A percentile compares a stretch with the other conserved stretches of the same genome.
Evolutionary conservation across 352 stramenopile genomes (phyloP).

Genomic region (Pythium chondricola): DNA sequence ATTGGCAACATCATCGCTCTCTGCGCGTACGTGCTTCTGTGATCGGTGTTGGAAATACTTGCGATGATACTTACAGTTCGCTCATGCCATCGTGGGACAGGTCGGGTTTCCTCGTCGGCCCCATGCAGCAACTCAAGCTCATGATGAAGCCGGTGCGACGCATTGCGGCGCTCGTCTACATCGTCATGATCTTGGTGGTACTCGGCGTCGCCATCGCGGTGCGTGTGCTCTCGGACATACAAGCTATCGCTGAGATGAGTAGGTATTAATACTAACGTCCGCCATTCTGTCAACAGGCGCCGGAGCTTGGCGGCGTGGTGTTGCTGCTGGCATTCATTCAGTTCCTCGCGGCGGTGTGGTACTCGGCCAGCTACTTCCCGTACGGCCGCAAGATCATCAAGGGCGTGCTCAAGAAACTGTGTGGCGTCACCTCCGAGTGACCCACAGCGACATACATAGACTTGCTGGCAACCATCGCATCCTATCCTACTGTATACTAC

Average conservation of each 20-base stretch:
- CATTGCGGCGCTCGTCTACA: slow-evolving; percentile 64
- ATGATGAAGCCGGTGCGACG: slow-evolving; percentile 84
- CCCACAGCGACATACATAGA: too few species aligned
- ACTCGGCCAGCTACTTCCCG: slow-evolving; percentile 80
- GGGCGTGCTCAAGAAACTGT: slow-evolving; percentile 57
- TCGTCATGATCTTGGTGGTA: slow-evolving; percentile 73
- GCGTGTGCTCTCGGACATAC: slow-evolving; percentile 3
- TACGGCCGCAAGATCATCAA: slow-evolving; percentile 80
- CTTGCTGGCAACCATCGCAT: too few species aligned
- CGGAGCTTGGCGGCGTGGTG: slow-evolving; percentile 64
- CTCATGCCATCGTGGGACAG: too few species aligned
- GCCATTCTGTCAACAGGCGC: slow-evolving; percentile 27
- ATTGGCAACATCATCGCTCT: slow-evolving; percentile 80
- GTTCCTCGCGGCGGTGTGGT: slow-evolving; percentile 71
- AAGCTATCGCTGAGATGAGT: too few species aligned
- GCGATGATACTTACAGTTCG: too few species aligned
- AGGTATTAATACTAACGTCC: background rate
- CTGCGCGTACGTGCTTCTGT: slow-evolving; percentile 55
- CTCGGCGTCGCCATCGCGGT: slow-evolving; percentile 69
- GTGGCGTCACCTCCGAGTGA: slow-evolving; percentile 27
- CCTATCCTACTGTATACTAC: background rate
- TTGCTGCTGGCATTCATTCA: slow-evolving; percentile 76
- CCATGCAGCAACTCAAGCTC: slow-evolving; percentile 76
- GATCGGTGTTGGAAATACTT: too few species aligned
- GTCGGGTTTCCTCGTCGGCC: slow-evolving; percentile 77